phyloP scores from a whole-genome alignment of 164 flowering plant species.

The Litsea cubeba region DNA sequence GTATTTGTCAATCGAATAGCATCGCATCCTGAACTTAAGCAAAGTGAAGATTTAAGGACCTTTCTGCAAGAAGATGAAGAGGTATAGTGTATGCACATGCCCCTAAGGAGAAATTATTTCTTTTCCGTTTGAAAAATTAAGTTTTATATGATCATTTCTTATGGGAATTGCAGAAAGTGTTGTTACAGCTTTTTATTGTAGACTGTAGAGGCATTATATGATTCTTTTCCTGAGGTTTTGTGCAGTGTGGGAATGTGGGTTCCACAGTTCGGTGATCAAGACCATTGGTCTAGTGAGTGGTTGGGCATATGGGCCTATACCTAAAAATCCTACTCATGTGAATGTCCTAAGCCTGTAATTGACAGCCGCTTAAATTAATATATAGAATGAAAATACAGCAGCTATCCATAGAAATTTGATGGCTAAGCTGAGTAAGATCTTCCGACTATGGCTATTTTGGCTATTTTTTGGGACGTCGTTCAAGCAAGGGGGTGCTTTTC shows the following conservation, averaged over 20 bases:
- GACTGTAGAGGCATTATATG: neutral
- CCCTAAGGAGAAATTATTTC: neutral
- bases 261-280: neutral
- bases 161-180: neutral
- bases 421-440: too few relatives aligned
- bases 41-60: conserved; percentile 84
- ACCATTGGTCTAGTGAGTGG: neutral
- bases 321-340: neutral
- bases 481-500: too few relatives aligned
- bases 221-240: neutral
- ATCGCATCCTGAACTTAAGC: conserved; percentile 78
- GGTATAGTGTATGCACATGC: conserved; percentile 31
- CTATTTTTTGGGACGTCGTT: too few relatives aligned
- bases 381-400: too few relatives aligned
- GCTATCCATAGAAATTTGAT: too few relatives aligned
- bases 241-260: neutral
- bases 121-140: neutral
- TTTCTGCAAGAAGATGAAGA: conserved; percentile 94
- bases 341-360: neutral
- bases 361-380: too few relatives aligned
- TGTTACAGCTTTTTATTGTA: neutral
- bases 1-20: conserved; percentile 83
- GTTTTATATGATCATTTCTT: neutral
- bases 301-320: neutral
- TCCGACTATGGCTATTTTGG: too few relatives aligned